These are phyloP conservation scores for Prunus mira DNA, from an alignment of 306 rosid species.

Conservation along the genomic window DNA sequence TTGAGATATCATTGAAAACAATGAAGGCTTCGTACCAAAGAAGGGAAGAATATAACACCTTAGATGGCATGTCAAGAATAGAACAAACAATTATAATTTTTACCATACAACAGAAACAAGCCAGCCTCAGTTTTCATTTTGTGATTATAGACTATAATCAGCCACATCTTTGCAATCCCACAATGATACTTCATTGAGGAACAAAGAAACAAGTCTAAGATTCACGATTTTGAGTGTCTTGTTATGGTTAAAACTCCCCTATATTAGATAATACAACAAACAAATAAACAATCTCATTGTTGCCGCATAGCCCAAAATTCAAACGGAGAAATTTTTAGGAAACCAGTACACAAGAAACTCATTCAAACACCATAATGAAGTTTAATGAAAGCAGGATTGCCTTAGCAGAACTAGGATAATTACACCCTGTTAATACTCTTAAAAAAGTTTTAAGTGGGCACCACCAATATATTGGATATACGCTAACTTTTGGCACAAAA, in stretches of 20 bases:
- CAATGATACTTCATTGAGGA: not conserved
- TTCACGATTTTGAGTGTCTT: not conserved
- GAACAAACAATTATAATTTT: not conserved
- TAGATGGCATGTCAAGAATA: not conserved
- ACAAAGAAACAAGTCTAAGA: not conserved
- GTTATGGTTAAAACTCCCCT: not conserved
- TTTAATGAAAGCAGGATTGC: not conserved
- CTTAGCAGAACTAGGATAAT: not conserved
- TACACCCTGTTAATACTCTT: not conserved
- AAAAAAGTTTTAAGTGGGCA: too few relatives aligned
- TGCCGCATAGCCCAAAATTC: not conserved
- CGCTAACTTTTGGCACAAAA: slow-evolving; percentile 2
- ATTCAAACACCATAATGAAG: not conserved
- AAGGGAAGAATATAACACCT: not conserved
- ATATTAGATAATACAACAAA: not conserved
- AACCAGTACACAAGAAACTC: too few relatives aligned
- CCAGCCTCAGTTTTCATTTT: not conserved
- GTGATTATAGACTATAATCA: not conserved
- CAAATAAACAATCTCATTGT: not conserved
- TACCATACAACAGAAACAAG: not conserved
- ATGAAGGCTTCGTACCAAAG: too few relatives aligned
- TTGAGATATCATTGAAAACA: too few relatives aligned
- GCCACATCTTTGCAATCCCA: not conserved
- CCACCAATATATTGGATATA: not conserved
- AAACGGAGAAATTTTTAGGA: not conserved